Evolutionary conservation across 202 grass and related monocot species (phyloP).

Genomic region (Bolboschoenoplectus hybrid): DNA sequence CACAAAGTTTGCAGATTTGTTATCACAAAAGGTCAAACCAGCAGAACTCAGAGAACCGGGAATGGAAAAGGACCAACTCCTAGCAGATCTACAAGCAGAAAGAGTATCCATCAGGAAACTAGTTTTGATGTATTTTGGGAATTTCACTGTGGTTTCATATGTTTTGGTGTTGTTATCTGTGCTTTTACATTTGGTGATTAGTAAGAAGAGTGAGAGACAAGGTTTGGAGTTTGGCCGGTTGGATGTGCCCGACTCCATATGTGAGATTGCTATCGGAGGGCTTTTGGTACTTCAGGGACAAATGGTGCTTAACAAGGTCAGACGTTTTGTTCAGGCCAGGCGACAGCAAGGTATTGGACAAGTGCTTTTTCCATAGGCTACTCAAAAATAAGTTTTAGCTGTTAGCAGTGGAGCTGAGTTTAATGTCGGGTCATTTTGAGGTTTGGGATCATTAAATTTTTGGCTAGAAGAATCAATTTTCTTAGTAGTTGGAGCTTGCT

Average conservation of each 20-base stretch:
- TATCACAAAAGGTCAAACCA: conserved; percentile 69
- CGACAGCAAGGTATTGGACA: conserved; percentile 72
- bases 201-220: conserved; percentile 52
- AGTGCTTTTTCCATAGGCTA: background rate
- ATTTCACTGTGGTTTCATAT: conserved; percentile 72
- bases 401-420: conserved; percentile 5
- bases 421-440: conserved; percentile 3
- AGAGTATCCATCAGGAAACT: conserved; percentile 82
- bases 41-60: conserved; percentile 65
- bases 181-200: conserved; percentile 57
- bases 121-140: conserved; percentile 78
- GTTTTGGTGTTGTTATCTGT: conserved; percentile 67
- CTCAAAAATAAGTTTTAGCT: background rate
- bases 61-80: conserved; percentile 68
- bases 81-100: conserved; percentile 68
- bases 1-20: conserved; percentile 67
- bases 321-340: conserved; percentile 71
- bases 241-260: conserved; percentile 86
- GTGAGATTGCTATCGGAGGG: conserved; percentile 84
- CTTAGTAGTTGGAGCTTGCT: no score
- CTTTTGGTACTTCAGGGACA: conserved; percentile 87
- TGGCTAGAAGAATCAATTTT: background rate
- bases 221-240: conserved; percentile 85
- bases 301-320: conserved; percentile 60
- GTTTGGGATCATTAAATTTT: conserved; percentile 3